Conservation (phyloP, 768 basidiomycete species). For the Piloderma croceum region DNA sequence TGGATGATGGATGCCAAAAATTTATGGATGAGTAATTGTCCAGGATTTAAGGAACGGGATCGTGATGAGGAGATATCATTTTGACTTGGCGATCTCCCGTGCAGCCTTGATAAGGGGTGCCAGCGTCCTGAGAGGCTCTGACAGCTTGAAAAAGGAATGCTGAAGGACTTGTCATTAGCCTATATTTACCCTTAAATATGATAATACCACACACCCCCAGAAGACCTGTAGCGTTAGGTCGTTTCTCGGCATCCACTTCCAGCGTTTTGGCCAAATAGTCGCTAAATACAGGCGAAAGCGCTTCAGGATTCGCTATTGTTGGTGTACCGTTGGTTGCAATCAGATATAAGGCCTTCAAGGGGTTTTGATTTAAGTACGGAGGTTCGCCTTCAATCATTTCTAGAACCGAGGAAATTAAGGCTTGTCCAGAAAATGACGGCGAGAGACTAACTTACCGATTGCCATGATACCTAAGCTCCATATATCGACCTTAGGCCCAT, state of each 20-base stretch:
- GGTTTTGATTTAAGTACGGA: constrained; percentile 94
- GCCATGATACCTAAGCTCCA: constrained; percentile 98
- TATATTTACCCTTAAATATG: constrained; percentile 4
- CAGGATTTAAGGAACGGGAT: neutral
- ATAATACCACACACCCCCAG: constrained; percentile 51
- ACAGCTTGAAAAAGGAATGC: constrained; percentile 86
- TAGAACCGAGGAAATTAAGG: constrained; percentile 23
- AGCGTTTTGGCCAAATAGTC: constrained; percentile 86
- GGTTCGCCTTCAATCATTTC: constrained; percentile 99
- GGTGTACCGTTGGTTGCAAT: constrained; percentile 99
- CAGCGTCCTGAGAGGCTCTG: constrained; percentile 81
- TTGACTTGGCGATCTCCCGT: constrained; percentile 72
- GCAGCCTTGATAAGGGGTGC: constrained; percentile 91
- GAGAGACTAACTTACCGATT: constrained; percentile 55
- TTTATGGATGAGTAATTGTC: neutral
- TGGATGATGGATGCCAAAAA: neutral
- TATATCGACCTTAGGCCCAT: constrained; percentile 97
- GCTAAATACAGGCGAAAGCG: constrained; percentile 69
- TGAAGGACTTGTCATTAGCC: constrained; percentile 21
- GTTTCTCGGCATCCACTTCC: constrained; percentile 92
- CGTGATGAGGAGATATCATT: constrained; percentile 11
- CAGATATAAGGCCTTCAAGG: constrained; percentile 92
- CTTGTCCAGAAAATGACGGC: no score
- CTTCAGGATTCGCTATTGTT: constrained; percentile 86
- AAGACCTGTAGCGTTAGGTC: constrained; percentile 79